Percentiles rank a stretch among this genome's conserved stretches.
These are phyloP conservation scores for Globisporangium yorkense DNA, from an alignment of 352 stramenopile genomes.

Conservation along the genomic window DNA sequence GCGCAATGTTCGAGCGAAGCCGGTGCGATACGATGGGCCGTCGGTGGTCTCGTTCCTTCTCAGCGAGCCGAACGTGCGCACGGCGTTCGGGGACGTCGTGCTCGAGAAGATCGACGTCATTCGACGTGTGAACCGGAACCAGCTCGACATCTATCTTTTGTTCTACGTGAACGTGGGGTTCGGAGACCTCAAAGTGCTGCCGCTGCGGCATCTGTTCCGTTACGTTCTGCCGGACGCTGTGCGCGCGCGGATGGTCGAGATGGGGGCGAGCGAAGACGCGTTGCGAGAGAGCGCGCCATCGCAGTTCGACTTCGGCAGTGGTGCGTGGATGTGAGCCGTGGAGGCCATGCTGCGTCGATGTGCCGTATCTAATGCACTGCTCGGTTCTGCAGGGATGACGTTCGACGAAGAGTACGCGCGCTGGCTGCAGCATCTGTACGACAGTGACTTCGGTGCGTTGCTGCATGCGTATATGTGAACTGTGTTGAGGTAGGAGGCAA, in stretches of 20 bases:
- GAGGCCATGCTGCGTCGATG: background rate
- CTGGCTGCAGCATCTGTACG: constrained; percentile 84
- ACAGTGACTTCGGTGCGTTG: constrained; percentile 73
- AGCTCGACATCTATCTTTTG: constrained; percentile 67
- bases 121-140: constrained; percentile 37
- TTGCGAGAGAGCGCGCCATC: constrained; percentile 58
- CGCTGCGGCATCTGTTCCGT: constrained; percentile 68
- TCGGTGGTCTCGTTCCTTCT: constrained; percentile 62
- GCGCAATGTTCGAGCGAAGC: constrained; percentile 27
- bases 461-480: background rate
- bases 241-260: constrained; percentile 53
- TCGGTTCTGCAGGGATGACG: constrained; percentile 30
- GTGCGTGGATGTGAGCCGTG: constrained; percentile 13
- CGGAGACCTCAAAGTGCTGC: constrained; percentile 48
- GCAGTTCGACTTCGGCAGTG: constrained; percentile 50
- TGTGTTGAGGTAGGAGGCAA: background rate
- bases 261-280: constrained; percentile 68
- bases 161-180: constrained; percentile 65
- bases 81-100: constrained; percentile 70
- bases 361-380: background rate
- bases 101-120: constrained; percentile 84
- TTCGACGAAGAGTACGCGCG: constrained; percentile 87
- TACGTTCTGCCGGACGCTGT: constrained; percentile 63
- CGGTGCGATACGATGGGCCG: constrained; percentile 63
- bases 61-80: constrained; percentile 53